Evolutionary conservation across 192 early-diverging fungal species (phyloP), one percentile per base, ranked within the genome.

Genomic region (Globomyces pollinis-pini): DNA sequence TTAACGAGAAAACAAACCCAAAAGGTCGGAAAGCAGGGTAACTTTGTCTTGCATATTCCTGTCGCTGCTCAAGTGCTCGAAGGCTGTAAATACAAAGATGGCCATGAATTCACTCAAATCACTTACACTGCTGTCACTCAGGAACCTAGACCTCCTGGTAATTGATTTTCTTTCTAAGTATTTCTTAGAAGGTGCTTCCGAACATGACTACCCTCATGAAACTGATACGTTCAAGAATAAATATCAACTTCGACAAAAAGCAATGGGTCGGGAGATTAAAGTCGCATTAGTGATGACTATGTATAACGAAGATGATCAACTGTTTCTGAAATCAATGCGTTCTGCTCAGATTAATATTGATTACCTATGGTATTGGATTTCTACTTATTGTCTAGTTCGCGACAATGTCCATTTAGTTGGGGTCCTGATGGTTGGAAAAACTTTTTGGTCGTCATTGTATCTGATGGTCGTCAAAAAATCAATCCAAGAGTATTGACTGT

Each of bases 111-210:
- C 59, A 85, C 83, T 50, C 76, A 85, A 51, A 81, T 92, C 79
- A 81, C 93, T 31, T 99, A 90, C 63, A 88, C 85, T n/a, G 84
- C 85, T 32, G 80, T 70, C 32, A 87, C 85, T 16, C 83, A 73
- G 49, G 81, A 85, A 62, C 83, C 88, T 9, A 57, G 81, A 43
- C 76, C n/a, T n/a, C n/a, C n/a, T n/a, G n/a, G n/a, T n/a, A n/a
- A n/a, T n/a, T n/a, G n/a, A 21, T 87, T 80, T 57, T 79, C 62
- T 32, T 61, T 71, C 15, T 69, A 77, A 56, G 69, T 71, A 16
- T 98, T 95, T 72, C 60, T 61, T 31, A 53, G 60, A 83, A 44
- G 78, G 87, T 38, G 88, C 87, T 50, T 34, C 67, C 49, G 62
- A 71, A 23, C 61, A 75, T n/a, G n/a, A n/a, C n/a, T n/a, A n/a